Evolutionary conservation across 305 asterid genomes (phyloP).

Genomic region (Salvia sclarea): DNA sequence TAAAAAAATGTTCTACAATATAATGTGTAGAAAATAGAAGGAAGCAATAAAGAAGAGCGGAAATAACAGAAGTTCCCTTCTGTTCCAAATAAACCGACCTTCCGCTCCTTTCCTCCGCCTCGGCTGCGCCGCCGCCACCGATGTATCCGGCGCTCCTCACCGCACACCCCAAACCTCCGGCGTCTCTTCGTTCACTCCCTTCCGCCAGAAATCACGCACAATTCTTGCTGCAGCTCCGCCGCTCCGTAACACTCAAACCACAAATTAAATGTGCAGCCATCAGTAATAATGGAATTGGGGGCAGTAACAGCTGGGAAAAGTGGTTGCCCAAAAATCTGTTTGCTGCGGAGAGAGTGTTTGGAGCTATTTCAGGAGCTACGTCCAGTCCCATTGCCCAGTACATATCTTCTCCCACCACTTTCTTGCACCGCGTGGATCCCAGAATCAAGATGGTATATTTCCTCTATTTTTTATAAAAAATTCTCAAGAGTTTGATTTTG

Average conservation of each 20-base stretch:
- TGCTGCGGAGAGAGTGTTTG: conserved; percentile 82
- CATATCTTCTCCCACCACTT: conserved; percentile 91
- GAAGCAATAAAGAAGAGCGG: not conserved
- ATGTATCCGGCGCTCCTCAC: conserved; percentile 57
- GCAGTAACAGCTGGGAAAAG: conserved; percentile 66
- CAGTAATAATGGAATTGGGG: conserved; percentile 41
- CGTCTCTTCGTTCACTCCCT: conserved; percentile 25
- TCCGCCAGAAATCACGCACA: conserved; percentile 26
- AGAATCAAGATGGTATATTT: conserved; percentile 81
- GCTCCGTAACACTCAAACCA: conserved; percentile 37
- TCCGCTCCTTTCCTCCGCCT: conserved; percentile 22
- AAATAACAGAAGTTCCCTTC: not conserved
- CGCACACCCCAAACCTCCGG: conserved; percentile 35
- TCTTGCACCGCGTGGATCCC: conserved; percentile 89
- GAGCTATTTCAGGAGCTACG: conserved; percentile 83
- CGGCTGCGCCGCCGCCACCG: conserved; percentile 26
- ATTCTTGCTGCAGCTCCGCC: conserved; percentile 31
- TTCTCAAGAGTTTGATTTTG: not conserved
- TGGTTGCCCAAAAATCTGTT: conserved; percentile 71
- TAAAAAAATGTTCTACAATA: too few species aligned
- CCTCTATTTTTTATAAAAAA: not conserved
- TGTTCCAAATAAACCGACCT: not conserved
- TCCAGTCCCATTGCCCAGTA: conserved; percentile 97
- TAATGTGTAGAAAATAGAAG: not conserved
- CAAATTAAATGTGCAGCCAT: conserved; percentile 45